Evolutionary conservation across 352 stramenopile genomes (phyloP), one percentile per base, ranked within the genome.

Genomic region (Globisporangium radiosum): DNA sequence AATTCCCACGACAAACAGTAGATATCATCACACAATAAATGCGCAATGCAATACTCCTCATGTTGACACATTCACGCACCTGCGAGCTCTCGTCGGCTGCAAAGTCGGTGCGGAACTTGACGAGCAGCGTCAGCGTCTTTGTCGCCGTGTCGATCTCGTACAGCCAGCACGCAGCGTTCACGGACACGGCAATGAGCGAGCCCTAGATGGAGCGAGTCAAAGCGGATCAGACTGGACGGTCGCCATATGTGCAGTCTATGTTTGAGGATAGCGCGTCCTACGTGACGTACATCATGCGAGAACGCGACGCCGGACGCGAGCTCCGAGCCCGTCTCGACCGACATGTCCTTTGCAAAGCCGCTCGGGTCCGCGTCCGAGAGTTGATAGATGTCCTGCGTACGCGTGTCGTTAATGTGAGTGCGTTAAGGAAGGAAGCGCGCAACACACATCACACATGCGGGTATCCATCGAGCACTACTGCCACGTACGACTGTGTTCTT

Each of bases 71-170:
- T 33, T 2, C 25, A 33, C 59, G 39, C n/a, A 82, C 73, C 70
- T 82, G 81, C 8, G 77, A 85, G 52, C 79, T 90, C 57, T 92
- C 82, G 9, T 81, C 65, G 5, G 72, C 65, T 2, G 81, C 71
- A 68, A 94, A 94, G 55, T 94, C 85, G 19, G 85, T 91, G 52
- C 78, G 79, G 69, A 94, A 92, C 54, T 88, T 86, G 59, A 92
- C 71, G 47, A 92, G 60, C 14, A 92, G 64, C 66, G 65, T 74
- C 51, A 91, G 78, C 7, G 54, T 73, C 65, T 90, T 90, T 1
- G 59, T 59, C 44, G 85, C 70, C 14, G 67, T 53, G 58, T 90
- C 61, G n/a, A 91, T 50, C 47, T 78, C 66, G 64, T 87, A 94
- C 58, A 94, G 64, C 82, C 85, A 94, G 57, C 85, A 94, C 40